These are phyloP conservation scores for Ambrosia trifida DNA, from an alignment of 129 eudicot species.

Conservation along the genomic window DNA sequence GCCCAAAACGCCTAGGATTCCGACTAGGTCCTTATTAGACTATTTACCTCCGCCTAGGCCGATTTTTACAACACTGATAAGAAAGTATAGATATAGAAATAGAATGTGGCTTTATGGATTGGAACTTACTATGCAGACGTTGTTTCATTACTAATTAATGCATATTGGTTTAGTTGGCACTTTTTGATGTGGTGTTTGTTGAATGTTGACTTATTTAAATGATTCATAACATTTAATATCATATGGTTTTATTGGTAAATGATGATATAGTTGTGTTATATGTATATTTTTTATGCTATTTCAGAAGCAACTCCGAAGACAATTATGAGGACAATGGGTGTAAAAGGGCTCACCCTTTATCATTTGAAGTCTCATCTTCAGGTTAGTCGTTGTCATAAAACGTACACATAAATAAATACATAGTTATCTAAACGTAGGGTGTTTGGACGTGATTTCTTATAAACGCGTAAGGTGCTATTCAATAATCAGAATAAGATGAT, in stretches of 20 bases:
- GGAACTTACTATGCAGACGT: background rate
- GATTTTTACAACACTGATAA: too few relatives aligned
- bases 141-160: background rate
- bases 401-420: too few relatives aligned
- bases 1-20: too few relatives aligned
- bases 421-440: background rate
- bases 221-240: background rate
- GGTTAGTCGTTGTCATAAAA: conserved; percentile 39
- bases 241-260: background rate
- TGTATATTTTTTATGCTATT: conserved; percentile 2
- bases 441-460: background rate
- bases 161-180: background rate
- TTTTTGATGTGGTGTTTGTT: conserved; percentile 13
- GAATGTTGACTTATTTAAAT: background rate
- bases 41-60: too few relatives aligned
- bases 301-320: conserved; percentile 93
- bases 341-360: conserved; percentile 84
- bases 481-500: background rate
- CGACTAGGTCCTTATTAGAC: too few relatives aligned
- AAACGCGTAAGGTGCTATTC: background rate
- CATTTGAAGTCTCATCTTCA: conserved; percentile 93
- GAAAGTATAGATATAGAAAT: background rate
- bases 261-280: conserved; percentile 9
- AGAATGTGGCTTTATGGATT: background rate
- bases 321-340: conserved; percentile 86